Percentiles rank a stretch among this genome's conserved stretches.
These are phyloP conservation scores for Cyberlindnera meyerae DNA, from an alignment of 805 yeast species.

Conservation along the genomic window DNA sequence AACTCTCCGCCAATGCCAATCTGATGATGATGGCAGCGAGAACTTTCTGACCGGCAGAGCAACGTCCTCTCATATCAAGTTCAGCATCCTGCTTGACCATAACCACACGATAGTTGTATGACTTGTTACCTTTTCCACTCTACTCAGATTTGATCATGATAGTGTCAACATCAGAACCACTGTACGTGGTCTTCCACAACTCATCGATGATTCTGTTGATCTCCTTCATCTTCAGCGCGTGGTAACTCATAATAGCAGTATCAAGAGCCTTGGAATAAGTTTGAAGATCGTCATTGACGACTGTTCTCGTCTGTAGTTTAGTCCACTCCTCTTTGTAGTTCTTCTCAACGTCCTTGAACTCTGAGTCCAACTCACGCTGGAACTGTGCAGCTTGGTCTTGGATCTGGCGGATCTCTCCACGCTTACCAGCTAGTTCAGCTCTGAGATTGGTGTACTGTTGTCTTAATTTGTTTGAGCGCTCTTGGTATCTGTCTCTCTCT, in stretches of 20 bases:
- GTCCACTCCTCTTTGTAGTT: constrained; percentile 68
- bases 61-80: constrained; percentile 95
- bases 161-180: constrained; percentile 92
- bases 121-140: constrained; percentile 33
- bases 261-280: constrained; percentile 85
- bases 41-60: constrained; percentile 97
- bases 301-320: constrained; percentile 65
- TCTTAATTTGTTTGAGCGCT: constrained; percentile 46
- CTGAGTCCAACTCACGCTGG: constrained; percentile 57
- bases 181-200: constrained; percentile 89
- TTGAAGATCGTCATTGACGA: constrained; percentile 75
- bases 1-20: constrained; percentile 89
- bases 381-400: constrained; percentile 60
- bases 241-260: constrained; percentile 89
- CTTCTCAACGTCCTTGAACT: constrained; percentile 62
- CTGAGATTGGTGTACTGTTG: constrained; percentile 49
- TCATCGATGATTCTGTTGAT: constrained; percentile 85
- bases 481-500: constrained; percentile 57
- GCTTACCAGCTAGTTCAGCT: constrained; percentile 64
- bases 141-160: constrained; percentile 81
- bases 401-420: constrained; percentile 84
- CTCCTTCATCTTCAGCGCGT: constrained; percentile 86
- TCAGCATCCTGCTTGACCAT: constrained; percentile 92
- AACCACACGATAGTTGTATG: constrained; percentile 89
- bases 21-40: constrained; percentile 88